Percentiles rank a stretch among this genome's conserved stretches.
Conservation (phyloP, 2,329 filamentous ascomycete genomes). For the Ophiostoma montium region DNA sequence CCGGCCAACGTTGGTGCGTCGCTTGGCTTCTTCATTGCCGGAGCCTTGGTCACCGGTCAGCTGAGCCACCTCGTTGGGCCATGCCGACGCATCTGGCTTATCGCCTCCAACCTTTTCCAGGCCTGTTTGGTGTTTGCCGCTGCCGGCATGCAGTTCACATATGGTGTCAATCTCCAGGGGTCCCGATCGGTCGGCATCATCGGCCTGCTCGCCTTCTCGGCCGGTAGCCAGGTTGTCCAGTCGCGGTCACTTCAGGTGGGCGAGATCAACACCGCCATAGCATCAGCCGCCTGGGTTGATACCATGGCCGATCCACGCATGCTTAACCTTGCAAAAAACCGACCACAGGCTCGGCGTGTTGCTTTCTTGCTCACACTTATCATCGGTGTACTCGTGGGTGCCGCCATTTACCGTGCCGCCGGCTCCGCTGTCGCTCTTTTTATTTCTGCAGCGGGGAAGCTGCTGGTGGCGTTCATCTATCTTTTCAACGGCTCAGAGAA, state of each 20-base stretch:
- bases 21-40: conserved; percentile 40
- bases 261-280: conserved; percentile 52
- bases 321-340: conserved; percentile 30
- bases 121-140: conserved; percentile 38
- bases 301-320: conserved; percentile 40
- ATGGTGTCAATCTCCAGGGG: conserved; percentile 24
- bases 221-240: conserved; percentile 46
- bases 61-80: conserved; percentile 37
- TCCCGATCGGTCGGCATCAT: conserved; percentile 29
- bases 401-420: conserved; percentile 29
- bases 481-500: conserved; percentile 27
- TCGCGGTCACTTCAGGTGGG: conserved; percentile 38
- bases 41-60: conserved; percentile 42
- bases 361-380: conserved; percentile 34
- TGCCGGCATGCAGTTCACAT: conserved; percentile 31
- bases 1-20: conserved; percentile 39
- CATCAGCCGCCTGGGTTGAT: conserved; percentile 48
- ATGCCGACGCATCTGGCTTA: conserved; percentile 37
- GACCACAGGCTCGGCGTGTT: conserved; percentile 32
- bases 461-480: conserved; percentile 30
- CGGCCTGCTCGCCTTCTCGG: conserved; percentile 37
- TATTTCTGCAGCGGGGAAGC: conserved; percentile 30
- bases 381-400: conserved; percentile 36
- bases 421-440: conserved; percentile 30
- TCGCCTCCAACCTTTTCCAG: conserved; percentile 40